Evolutionary conservation across 352 stramenopile species (phyloP).

Genomic region (Phytophthora lateralis): DNA sequence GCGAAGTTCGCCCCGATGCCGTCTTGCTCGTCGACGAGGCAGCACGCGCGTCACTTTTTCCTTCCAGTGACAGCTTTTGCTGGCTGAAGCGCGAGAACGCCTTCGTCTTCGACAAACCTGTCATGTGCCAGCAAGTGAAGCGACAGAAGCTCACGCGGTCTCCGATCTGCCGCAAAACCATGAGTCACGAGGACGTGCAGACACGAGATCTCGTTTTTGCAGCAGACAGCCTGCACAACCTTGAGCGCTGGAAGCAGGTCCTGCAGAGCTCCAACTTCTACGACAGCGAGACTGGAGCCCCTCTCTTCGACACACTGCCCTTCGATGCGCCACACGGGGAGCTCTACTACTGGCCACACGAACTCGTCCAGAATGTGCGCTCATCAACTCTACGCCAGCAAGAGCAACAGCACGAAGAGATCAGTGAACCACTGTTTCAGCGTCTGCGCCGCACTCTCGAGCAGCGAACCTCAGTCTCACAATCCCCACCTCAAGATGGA

Average conservation of each 20-base stretch:
- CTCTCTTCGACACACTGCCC: slow-evolving; percentile 14
- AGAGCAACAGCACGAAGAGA: slow-evolving; percentile 12
- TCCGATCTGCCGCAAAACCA: slow-evolving; percentile 44
- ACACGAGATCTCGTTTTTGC: slow-evolving; percentile 47
- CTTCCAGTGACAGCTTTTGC: slow-evolving; percentile 30
- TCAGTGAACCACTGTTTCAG: slow-evolving; percentile 18
- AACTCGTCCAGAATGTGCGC: slow-evolving; percentile 36
- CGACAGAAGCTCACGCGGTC: slow-evolving; percentile 51
- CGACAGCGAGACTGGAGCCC: slow-evolving; percentile 13
- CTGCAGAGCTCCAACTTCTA: slow-evolving; percentile 45
- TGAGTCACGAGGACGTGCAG: slow-evolving; percentile 45
- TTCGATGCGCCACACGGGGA: slow-evolving; percentile 27
- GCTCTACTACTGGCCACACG: slow-evolving; percentile 46
- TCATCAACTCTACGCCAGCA: slow-evolving; percentile 25
- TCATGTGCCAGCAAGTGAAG: slow-evolving; percentile 42
- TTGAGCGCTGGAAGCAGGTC: slow-evolving; percentile 38
- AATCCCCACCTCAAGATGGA: slow-evolving; percentile 15
- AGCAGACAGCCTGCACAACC: slow-evolving; percentile 38
- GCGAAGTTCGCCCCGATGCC: slow-evolving; percentile 30
- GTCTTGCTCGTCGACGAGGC: slow-evolving; percentile 47
- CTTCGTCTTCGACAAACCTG: slow-evolving; percentile 48
- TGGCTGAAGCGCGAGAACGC: slow-evolving; percentile 47
- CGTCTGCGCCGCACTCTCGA: slow-evolving; percentile 26
- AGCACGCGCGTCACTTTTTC: slow-evolving; percentile 29
- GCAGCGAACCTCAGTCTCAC: not conserved